These are phyloP conservation scores for Cyclotella baltica DNA, from an alignment of 108 stramenopile genomes.

Conservation along the genomic window DNA sequence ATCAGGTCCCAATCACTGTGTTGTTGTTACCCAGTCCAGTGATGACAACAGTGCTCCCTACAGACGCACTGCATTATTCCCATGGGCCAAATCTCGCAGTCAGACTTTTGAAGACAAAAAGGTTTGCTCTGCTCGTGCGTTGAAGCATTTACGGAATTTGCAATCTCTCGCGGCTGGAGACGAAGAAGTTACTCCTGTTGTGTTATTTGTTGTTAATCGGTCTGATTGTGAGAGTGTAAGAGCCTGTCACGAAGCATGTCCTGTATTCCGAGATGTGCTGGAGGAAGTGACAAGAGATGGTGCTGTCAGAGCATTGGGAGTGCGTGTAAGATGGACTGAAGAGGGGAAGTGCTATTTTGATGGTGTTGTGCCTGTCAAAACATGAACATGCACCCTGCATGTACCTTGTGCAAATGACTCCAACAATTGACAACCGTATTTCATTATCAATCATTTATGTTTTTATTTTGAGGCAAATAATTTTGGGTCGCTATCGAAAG, in stretches of 20 bases:
- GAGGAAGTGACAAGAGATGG: constrained; percentile 34
- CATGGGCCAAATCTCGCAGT: constrained; percentile 38
- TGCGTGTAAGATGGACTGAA: constrained; percentile 52
- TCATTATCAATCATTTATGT: background rate
- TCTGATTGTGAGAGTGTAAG: constrained; percentile 49
- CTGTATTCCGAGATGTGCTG: constrained; percentile 45
- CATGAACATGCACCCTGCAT: constrained; percentile 16
- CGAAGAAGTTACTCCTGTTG: constrained; percentile 36
- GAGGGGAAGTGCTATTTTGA: constrained; percentile 54
- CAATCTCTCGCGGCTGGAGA: constrained; percentile 15
- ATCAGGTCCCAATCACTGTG: constrained; percentile 45
- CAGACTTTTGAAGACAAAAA: constrained; percentile 49
- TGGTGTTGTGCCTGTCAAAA: constrained; percentile 45
- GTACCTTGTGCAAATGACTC: no score
- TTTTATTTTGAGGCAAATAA: background rate
- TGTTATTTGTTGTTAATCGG: constrained; percentile 52
- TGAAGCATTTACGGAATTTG: constrained; percentile 56
- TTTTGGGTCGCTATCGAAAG: background rate
- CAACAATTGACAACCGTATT: no score
- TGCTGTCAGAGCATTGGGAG: constrained; percentile 37
- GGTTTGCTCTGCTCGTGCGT: constrained; percentile 48
- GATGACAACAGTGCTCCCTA: constrained; percentile 14
- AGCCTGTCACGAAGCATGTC: constrained; percentile 54
- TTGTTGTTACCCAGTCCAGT: constrained; percentile 36
- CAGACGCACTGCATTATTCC: constrained; percentile 41